phyloP scores from a whole-genome alignment of 2,329 filamentous ascomycete species.

The Albifimbria verrucaria region DNA sequence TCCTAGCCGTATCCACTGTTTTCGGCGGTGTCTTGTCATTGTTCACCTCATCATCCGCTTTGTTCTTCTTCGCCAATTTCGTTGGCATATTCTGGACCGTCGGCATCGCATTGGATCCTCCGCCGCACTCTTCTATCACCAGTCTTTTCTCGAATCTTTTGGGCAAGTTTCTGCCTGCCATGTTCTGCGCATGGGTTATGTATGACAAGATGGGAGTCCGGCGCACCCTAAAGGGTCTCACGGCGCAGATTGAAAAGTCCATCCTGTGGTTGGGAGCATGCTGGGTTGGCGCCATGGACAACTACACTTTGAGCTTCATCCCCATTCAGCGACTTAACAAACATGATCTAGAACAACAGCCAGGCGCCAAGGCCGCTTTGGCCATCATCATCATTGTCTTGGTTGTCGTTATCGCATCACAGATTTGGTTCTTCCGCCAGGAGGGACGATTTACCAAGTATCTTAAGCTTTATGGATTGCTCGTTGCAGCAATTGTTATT shows the following conservation, averaged over 20 bases:
- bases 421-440: slow-evolving; percentile 82
- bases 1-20: slow-evolving; percentile 75
- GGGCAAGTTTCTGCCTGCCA: slow-evolving; percentile 80
- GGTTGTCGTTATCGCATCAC: slow-evolving; percentile 63
- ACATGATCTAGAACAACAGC: slow-evolving; percentile 84
- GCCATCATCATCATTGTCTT: slow-evolving; percentile 73
- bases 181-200: slow-evolving; percentile 83
- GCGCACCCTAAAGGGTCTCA: slow-evolving; percentile 67
- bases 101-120: slow-evolving; percentile 84
- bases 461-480: slow-evolving; percentile 71
- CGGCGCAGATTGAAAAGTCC: slow-evolving; percentile 85
- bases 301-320: slow-evolving; percentile 93
- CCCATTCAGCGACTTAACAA: slow-evolving; percentile 89
- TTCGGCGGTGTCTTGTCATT: slow-evolving; percentile 78
- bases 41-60: slow-evolving; percentile 71
- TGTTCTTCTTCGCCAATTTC: slow-evolving; percentile 86
- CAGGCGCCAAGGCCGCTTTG: slow-evolving; percentile 80
- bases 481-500: slow-evolving; percentile 64
- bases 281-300: slow-evolving; percentile 89
- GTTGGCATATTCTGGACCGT: slow-evolving; percentile 84
- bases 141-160: slow-evolving; percentile 73
- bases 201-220: slow-evolving; percentile 78
- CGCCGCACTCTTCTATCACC: slow-evolving; percentile 63
- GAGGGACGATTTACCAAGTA: slow-evolving; percentile 79
- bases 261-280: slow-evolving; percentile 85